Evolutionary conservation across 306 rosid genomes (phyloP).

Genomic region (Gastrolobium villosum): DNA sequence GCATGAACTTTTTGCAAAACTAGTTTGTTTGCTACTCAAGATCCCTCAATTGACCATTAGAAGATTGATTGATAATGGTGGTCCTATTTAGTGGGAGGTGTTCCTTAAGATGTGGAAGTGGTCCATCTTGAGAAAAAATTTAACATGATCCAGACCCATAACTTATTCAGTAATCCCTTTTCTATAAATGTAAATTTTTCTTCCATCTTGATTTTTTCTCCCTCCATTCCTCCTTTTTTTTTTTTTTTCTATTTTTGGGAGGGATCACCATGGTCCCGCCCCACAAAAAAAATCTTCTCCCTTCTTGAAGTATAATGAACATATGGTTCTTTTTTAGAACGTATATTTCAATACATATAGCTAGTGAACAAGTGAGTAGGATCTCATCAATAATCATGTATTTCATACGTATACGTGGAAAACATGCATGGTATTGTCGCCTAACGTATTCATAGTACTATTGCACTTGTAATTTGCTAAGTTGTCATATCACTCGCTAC

Average conservation of each 20-base stretch:
- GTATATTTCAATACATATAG: neutral
- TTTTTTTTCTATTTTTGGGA: too few species aligned
- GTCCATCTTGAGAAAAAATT: slow-evolving; percentile 66
- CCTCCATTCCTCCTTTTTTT: too few species aligned
- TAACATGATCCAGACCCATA: too few species aligned
- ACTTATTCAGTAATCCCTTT: too few species aligned
- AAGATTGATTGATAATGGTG: slow-evolving; percentile 45
- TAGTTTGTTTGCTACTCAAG: slow-evolving; percentile 32
- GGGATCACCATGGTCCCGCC: too few species aligned
- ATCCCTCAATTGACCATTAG: slow-evolving; percentile 42
- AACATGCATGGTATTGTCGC: slow-evolving; percentile 53
- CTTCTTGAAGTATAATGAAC: slow-evolving; percentile 33
- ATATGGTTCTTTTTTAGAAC: neutral
- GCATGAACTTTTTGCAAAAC: slow-evolving; percentile 19
- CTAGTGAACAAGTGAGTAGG: neutral
- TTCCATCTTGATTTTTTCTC: too few species aligned
- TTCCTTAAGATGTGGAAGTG: slow-evolving; percentile 73
- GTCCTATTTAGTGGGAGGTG: slow-evolving; percentile 50
- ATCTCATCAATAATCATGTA: slow-evolving; percentile 22
- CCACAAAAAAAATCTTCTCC: too few species aligned
- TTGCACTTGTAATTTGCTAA: slow-evolving; percentile 22
- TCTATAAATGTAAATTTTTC: too few species aligned
- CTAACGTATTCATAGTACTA: slow-evolving; percentile 26
- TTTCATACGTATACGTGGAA: slow-evolving; percentile 56
- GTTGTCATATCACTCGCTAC: neutral